Evolutionary conservation across 768 basidiomycete species (phyloP).

Genomic region (Suillus ampliporus): DNA sequence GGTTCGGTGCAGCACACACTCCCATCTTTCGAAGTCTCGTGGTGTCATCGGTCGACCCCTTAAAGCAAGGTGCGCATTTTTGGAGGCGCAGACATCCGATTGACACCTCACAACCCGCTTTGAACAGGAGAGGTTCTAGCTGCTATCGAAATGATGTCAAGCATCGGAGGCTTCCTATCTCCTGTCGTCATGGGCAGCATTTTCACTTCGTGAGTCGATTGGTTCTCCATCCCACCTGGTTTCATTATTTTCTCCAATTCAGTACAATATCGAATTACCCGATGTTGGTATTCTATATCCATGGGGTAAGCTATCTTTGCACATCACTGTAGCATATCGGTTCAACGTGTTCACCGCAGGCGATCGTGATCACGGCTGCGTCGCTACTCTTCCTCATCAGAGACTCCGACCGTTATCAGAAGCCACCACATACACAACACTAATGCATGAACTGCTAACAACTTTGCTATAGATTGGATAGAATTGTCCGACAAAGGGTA

Average conservation of each 20-base stretch:
- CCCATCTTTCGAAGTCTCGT: slow-evolving; percentile 33
- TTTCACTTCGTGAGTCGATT: slow-evolving; percentile 23
- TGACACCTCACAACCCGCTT: neutral
- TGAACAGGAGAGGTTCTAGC: slow-evolving; percentile 34
- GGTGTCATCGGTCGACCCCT: slow-evolving; percentile 32
- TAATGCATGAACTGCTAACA: too few species aligned
- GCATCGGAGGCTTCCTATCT: slow-evolving; percentile 27
- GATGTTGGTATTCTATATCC: slow-evolving; percentile 30
- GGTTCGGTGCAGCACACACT: slow-evolving; percentile 19
- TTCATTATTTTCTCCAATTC: neutral
- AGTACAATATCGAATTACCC: slow-evolving; percentile 26
- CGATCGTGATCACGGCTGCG: slow-evolving; percentile 21
- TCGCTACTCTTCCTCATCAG: slow-evolving; percentile 28
- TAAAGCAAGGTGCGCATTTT: slow-evolving; percentile 30
- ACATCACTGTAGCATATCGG: neutral
- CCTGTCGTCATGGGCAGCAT: slow-evolving; percentile 38
- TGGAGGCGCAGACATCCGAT: too few species aligned
- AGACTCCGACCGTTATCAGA: slow-evolving; percentile 26
- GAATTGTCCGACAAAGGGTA: neutral
- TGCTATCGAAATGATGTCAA: slow-evolving; percentile 32
- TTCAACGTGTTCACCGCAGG: slow-evolving; percentile 17
- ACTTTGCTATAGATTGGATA: neutral
- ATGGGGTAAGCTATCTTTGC: slow-evolving; percentile 22
- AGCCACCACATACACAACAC: neutral
- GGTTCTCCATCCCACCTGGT: neutral